A percentile compares a stretch with the other conserved stretches of the same genome.
Conservation (phyloP, 371 early-diverging fungal species). For the Entomophthora muscae region DNA sequence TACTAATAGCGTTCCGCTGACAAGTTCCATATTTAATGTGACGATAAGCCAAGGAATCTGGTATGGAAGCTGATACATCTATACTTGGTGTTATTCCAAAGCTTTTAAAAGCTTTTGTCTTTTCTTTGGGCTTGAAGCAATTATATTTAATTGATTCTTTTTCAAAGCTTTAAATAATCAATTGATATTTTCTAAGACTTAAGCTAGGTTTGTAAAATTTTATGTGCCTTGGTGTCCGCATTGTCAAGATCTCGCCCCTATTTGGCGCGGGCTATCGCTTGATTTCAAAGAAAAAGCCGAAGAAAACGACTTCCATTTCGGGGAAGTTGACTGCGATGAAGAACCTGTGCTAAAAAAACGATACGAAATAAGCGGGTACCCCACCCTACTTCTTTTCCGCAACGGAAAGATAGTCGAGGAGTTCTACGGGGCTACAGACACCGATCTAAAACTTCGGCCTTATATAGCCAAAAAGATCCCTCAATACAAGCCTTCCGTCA, state of each 20-base stretch:
- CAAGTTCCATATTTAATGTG: too few relatives aligned
- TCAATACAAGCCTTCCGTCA: too few relatives aligned
- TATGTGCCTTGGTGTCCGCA: constrained; percentile 92
- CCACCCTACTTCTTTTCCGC: not conserved
- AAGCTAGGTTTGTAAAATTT: constrained; percentile 1
- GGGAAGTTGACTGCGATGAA: constrained; percentile 3
- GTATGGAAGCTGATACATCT: too few relatives aligned
- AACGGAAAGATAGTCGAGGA: not conserved
- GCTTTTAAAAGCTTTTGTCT: too few relatives aligned
- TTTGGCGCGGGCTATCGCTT: constrained; percentile 55
- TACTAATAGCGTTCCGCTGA: too few relatives aligned
- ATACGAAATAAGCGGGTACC: not conserved
- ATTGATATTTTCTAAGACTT: not conserved
- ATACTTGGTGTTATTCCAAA: too few relatives aligned
- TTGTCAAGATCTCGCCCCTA: constrained; percentile 77
- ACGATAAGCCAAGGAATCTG: too few relatives aligned
- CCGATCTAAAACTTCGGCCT: not conserved
- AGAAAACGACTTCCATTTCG: not conserved
- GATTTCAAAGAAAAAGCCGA: not conserved
- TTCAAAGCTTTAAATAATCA: too few relatives aligned
- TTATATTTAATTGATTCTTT: too few relatives aligned
- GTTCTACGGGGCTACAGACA: not conserved
- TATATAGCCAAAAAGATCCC: not conserved
- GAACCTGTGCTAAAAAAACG: not conserved
- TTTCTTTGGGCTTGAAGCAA: too few relatives aligned